These are phyloP conservation scores for Themeda triandra DNA, from an alignment of 176 grass and related monocot species.

Conservation along the genomic window DNA sequence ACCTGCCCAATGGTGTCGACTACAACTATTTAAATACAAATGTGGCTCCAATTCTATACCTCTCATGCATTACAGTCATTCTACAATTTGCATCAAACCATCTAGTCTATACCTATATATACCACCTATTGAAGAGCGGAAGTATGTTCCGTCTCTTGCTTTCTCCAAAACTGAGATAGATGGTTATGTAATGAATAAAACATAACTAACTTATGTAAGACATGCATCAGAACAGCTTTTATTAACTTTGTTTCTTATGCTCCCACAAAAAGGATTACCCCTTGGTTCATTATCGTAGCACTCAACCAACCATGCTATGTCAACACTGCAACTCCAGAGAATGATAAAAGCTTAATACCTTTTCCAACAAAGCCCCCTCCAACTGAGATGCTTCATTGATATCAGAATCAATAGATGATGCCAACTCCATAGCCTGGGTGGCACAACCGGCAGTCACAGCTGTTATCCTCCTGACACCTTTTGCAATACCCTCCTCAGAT, in stretches of 20 bases:
- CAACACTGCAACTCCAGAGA: neutral
- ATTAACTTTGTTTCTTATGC: neutral
- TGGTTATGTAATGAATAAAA: neutral
- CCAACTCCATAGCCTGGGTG: conserved; percentile 58
- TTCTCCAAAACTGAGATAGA: neutral
- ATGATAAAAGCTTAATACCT: conserved; percentile 42
- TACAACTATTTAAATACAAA: neutral
- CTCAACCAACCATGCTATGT: neutral
- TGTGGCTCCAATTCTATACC: neutral
- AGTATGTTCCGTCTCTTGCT: neutral
- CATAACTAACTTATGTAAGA: neutral
- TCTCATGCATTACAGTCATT: neutral
- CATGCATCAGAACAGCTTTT: neutral
- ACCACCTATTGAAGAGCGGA: neutral
- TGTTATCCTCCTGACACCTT: conserved; percentile 87
- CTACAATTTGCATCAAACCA: neutral
- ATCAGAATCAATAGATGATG: conserved; percentile 59
- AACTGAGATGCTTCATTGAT: conserved; percentile 52
- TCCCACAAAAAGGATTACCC: neutral
- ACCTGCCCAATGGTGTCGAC: neutral
- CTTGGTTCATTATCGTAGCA: neutral
- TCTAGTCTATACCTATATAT: neutral
- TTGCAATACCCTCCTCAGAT: conserved; percentile 94
- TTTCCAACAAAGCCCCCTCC: conserved; percentile 58
- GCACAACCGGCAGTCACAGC: conserved; percentile 78